A percentile compares a stretch with the other conserved stretches of the same genome.
Conservation (phyloP, 768 basidiomycete species). For the Trametes cingulata region DNA sequence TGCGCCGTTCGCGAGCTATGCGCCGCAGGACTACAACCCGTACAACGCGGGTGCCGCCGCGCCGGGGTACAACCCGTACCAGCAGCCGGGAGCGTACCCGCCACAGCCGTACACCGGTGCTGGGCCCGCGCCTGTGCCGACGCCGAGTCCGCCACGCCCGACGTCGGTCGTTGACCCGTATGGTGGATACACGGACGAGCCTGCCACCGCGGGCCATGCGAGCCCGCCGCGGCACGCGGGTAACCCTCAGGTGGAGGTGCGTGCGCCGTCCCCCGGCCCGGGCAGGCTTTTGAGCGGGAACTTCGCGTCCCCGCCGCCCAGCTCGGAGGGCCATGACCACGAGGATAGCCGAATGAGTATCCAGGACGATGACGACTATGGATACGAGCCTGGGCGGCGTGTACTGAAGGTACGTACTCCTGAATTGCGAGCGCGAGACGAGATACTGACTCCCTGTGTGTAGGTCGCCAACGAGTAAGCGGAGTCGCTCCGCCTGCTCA, state of each 20-base stretch:
- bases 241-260: not conserved
- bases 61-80: slow-evolving; percentile 3
- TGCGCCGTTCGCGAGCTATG: not conserved
- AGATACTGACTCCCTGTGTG: not conserved
- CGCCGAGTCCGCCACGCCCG: slow-evolving; percentile 19
- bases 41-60: not conserved
- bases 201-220: not conserved
- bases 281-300: slow-evolving; percentile 15
- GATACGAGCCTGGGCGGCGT: slow-evolving; percentile 29
- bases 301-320: slow-evolving; percentile 21
- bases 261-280: slow-evolving; percentile 4
- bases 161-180: slow-evolving; percentile 26
- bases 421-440: not conserved
- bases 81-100: slow-evolving; percentile 7
- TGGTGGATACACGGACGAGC: slow-evolving; percentile 26
- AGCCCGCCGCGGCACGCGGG: not conserved
- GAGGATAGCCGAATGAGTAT: slow-evolving; percentile 31
- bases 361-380: slow-evolving; percentile 38
- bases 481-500: not conserved
- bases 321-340: slow-evolving; percentile 24
- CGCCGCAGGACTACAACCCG: slow-evolving; percentile 10
- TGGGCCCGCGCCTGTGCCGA: not conserved
- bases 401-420: slow-evolving; percentile 32
- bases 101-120: not conserved
- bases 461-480: slow-evolving; percentile 20